Base-by-base conservation (phyloP, 2,329 filamentous ascomycete genomes). In the Elsinoe perseae region DNA sequence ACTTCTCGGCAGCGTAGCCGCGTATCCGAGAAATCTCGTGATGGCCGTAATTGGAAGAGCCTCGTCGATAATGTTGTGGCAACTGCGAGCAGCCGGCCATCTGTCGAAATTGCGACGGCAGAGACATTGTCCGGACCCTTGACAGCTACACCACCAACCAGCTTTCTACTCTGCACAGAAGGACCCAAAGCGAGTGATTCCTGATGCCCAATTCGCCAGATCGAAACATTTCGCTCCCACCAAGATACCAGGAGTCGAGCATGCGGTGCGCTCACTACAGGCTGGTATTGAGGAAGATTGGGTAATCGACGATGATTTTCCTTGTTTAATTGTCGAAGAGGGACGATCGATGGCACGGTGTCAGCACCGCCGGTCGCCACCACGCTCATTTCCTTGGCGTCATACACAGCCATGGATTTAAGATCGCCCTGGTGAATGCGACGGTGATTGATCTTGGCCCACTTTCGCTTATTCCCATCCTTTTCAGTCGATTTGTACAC, bases 371-470 rank as follows among this genome's bases (percentile, higher is more conserved):
- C 93, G 61, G 92, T 95, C 14, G 95, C 87, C 9, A 95, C 78
- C 56, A 97, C 83, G 65, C 89, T 97, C 66, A 95, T 81, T 50
- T 83, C 83, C 52, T 81, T 84, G 54, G 85, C 85, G 70, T 98
- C 93, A 61, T 92, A 97, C 0, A 88, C 84, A 30, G 90, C 87
- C 82, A 97, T 88, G 1, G 89, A 82, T 74, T 97, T 97, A 65
- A 97, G 90, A 73, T 98, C 93, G 70, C 97, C 91, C 44, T 86
- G 83, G 68, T 98, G 93, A 67, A 92, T 91, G 66, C 89, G 80
- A 62, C 88, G 81, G 67, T 95, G 89, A 70, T 83, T 87, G n/a
- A 89, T 79, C 70, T 93, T 92, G 58, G 81, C 81, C 93, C 93
- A 98, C 66, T 85, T 81, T 61, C 69, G 71, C 78, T 57, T 73